Evolutionary conservation across 2,329 filamentous ascomycete genomes (phyloP), one percentile per base, ranked within the genome.

Genomic region (Fusarium pseudograminearum): DNA sequence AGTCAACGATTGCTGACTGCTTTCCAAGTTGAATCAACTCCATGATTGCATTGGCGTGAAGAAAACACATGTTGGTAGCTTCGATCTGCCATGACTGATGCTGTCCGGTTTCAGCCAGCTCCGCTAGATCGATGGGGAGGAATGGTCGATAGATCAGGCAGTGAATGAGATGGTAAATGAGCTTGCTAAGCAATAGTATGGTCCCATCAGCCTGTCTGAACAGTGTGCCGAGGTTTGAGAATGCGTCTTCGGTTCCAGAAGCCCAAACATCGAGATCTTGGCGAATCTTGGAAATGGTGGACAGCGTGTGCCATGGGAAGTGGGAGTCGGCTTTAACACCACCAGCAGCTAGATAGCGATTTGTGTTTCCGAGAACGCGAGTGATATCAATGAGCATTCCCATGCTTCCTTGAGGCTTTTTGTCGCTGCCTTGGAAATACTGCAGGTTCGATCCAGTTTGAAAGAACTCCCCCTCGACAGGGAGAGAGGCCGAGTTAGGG

Each of bases 21-120:
- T 90, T 91, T 3, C 92, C 92, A 18, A 94, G 86, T 76, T 95
- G 91, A 7, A 94, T 90, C 4, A 97, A 82, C 74, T 97, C 93
- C 2, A 92, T 90, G 53, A 97, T 94, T 7, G 93, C 93, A 74
- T 97, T 97, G 8, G 93, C 93, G 71, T 97, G 93, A 20, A 94
- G 82, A 77, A 89, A 96, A 78, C 93, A 97, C 76, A 95, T 86
- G 74, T 96, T 95, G 0, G 93, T 97, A 0, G 93, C 93, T 77
- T 97, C 93, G 48, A 97, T 95, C 76, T 97, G 93, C 93, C 93
- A 97, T 30, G 92, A 94, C 76, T 97, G 93, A 71, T 97, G 92
- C 74, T 97, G 93, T 2, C 92, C 92, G 1, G 88, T 91, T 16
- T 92, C 91, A 15, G 92, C 88, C 9, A 97, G 86, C 77, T 97